Percentiles rank a stretch among this genome's conserved stretches.
Conservation (phyloP, 306 rosid species). For the Ochetophila trinervis region DNA sequence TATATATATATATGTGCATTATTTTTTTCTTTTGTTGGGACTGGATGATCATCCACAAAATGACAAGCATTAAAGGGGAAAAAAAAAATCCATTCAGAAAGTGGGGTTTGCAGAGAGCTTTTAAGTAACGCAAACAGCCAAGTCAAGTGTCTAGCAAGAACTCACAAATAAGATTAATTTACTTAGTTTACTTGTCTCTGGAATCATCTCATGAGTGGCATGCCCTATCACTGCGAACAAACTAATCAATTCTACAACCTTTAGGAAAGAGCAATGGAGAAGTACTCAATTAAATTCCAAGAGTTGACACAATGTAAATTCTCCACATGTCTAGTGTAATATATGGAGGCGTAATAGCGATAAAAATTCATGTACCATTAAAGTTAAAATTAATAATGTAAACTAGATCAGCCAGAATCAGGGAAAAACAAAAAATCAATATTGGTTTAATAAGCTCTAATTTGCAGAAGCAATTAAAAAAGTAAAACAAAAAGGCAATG, state of each 20-base stretch:
- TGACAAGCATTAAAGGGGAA: too few species aligned
- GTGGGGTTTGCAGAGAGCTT: neutral
- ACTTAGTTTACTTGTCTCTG: neutral
- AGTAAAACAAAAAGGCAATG: too few species aligned
- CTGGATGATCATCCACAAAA: too few species aligned
- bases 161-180: neutral
- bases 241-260: neutral
- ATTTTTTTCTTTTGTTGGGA: too few species aligned
- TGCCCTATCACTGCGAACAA: neutral
- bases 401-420: neutral
- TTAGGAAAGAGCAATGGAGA: neutral
- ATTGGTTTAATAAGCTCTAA: too few species aligned
- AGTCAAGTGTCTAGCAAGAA: neutral
- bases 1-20: too few species aligned
- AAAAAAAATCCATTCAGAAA: neutral
- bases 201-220: neutral
- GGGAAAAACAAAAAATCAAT: neutral
- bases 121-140: slow-evolving; percentile 7
- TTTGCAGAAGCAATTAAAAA: too few species aligned
- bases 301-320: neutral
- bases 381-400: neutral
- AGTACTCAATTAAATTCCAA: neutral
- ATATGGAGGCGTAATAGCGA: neutral
- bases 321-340: neutral
- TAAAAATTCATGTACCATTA: neutral